A percentile compares a stretch with the other conserved stretches of the same genome.
These are phyloP conservation scores for Aurantiochytrium sp. DNA, from an alignment of 108 stramenopile genomes.

Conservation along the genomic window DNA sequence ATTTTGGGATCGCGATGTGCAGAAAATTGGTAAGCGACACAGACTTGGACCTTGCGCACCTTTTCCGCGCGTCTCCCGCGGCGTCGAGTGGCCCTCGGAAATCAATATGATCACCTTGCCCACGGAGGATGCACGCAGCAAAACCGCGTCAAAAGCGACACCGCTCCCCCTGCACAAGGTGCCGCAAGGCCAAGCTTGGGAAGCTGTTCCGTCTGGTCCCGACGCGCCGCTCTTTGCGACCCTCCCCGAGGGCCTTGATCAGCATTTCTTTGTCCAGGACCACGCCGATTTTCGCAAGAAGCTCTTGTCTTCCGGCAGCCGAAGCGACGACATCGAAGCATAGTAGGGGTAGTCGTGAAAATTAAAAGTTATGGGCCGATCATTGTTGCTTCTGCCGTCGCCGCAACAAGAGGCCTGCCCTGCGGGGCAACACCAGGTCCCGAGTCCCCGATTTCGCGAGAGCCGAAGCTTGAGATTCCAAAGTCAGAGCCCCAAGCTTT, in stretches of 20 bases:
- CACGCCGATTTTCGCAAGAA: too few species aligned
- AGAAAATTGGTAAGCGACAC: slow-evolving; percentile 63
- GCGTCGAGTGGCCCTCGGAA: background rate
- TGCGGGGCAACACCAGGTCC: too few species aligned
- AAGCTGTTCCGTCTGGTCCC: background rate
- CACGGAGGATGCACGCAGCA: background rate
- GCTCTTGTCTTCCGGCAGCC: too few species aligned
- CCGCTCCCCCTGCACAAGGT: background rate
- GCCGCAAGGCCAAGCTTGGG: background rate
- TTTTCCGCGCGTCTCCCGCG: slow-evolving; percentile 58
- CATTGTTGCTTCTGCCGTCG: too few species aligned
- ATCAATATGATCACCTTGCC: background rate
- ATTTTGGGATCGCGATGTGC: slow-evolving; percentile 76
- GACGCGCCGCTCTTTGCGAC: background rate
- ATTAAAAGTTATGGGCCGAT: too few species aligned
- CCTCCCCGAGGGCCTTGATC: background rate
- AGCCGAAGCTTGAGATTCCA: too few species aligned
- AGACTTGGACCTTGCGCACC: slow-evolving; percentile 73
- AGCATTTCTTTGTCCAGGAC: background rate
- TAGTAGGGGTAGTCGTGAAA: too few species aligned
- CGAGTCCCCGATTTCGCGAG: too few species aligned
- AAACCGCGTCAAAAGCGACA: too few species aligned
- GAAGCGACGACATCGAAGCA: too few species aligned
- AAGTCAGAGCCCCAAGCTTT: too few species aligned
- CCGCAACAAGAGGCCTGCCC: too few species aligned